Evolutionary conservation across 208 protist genomes (phyloP).

Genomic region (Acanthamoeba triangularis): DNA sequence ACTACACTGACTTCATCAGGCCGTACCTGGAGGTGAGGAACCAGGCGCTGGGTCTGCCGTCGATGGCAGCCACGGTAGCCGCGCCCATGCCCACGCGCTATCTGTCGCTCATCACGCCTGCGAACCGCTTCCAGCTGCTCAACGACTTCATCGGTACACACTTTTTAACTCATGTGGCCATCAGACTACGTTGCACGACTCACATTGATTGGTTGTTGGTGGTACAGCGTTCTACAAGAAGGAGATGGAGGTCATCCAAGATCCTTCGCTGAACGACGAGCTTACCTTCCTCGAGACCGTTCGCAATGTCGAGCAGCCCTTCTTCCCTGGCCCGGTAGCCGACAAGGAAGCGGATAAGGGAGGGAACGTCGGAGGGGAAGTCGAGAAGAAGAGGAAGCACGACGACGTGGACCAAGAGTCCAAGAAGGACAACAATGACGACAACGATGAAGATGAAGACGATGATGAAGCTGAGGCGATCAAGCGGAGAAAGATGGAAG

Average conservation of each 20-base stretch:
- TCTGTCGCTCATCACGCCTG: conserved; percentile 41
- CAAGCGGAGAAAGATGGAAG: conserved; percentile 35
- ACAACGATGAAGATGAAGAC: background rate
- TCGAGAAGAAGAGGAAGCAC: background rate
- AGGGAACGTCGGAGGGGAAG: background rate
- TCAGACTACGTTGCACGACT: background rate
- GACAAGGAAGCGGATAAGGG: background rate
- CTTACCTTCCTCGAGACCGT: conserved; percentile 56
- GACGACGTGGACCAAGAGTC: background rate
- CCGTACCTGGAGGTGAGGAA: conserved; percentile 54
- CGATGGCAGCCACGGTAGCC: background rate
- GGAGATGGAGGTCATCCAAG: conserved; percentile 64
- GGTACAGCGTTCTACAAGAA: conserved; percentile 40
- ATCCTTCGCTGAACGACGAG: conserved; percentile 41
- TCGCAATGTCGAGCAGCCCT: conserved; percentile 3
- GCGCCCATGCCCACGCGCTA: conserved; percentile 66
- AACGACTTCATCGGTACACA: conserved; percentile 68
- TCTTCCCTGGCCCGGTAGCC: conserved; percentile 9
- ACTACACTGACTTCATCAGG: conserved; percentile 70
- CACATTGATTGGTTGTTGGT: background rate
- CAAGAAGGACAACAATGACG: background rate
- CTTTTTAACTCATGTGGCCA: no score
- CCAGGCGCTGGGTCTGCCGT: conserved; percentile 41
- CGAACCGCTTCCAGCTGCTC: conserved; percentile 49
- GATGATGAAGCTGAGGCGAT: background rate